Evolutionary conservation across 2,329 filamentous ascomycete species (phyloP), one percentile per base, ranked within the genome.

Genomic region (Tolypocladium tundrense): DNA sequence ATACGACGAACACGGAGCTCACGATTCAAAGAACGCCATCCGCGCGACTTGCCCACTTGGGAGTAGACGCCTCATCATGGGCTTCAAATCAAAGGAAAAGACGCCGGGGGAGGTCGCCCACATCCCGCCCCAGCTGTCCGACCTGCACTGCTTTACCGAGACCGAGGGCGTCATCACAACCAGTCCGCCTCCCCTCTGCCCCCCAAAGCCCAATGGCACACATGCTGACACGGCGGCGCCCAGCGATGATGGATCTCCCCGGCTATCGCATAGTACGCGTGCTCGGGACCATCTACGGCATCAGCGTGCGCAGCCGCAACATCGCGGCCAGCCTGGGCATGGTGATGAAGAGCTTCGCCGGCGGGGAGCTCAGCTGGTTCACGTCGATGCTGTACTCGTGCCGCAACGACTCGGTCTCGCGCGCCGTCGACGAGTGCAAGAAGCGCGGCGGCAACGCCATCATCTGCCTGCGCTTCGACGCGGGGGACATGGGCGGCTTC

Each of bases 181-280:
- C 0, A 86, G 73, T 72, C 60, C 43, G 68, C 59, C 45, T n/a
- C 45, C 45, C 27, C 16, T 1, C 7, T 33, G 10, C 35, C n/a
- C 24, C 19, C 43, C 27, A 40, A n/a, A 35, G 19, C 10, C 24
- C 48, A 11, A n/a, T 2, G 21, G 24, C 7, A 7, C 16, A 24
- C 9, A 11, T 33, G 11, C 56, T 53, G 4, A 48, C 42, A 33
- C 13, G 3, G 37, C 39, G 39, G 13, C 11, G 19, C 14, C 8
- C 51, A 75, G 72, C 83, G 56, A 86, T 85, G 82, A 83, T 81
- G 69, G 82, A 86, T 65, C 70, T 86, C 27, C 83, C 83, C 0
- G 82, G 82, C 9, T 85, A 85, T 69, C 80, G 78, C 61, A 73
- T 86, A 53, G 77, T 79, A 42, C 75, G 75, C 56, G 79, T 84